Evolutionary conservation across 208 protist species (phyloP), one percentile per base, ranked within the genome.

Genomic region (Tritrichomonas musculus): DNA sequence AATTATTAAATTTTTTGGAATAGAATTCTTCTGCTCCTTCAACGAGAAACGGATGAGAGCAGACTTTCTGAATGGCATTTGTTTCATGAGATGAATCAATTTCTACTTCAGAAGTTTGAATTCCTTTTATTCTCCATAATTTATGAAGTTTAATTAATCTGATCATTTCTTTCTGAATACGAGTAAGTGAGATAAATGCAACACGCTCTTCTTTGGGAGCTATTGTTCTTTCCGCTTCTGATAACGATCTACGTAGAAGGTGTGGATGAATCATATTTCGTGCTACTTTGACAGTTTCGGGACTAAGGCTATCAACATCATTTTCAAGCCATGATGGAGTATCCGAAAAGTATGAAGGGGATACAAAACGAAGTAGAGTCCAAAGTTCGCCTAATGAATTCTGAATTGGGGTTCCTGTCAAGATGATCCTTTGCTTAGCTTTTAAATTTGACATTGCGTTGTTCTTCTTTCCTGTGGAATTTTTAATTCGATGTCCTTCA

Each of bases 321-420:
- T 14, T 57, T n/a, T 57, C 47, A 13, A 88, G 39, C 33, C 53
- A 96, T 17, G 95, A 92, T 41, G 94, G 94, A 49, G 94, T 65
- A 20, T 88, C 92, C 36, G 93, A 44, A 65, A 98, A 97, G 49
- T 95, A 75, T 30, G 96, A 60, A 14, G 98, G 98, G 41, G 98
- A 97, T 9, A 99, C 95, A 95, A 99, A 99, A 95, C 99, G 98
- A 50, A 99, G 96, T 66, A 99, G 95, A 44, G 98, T 96, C 98
- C 98, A 99, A 69, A 99, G 95, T 96, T 99, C 99, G 82, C 98
- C 96, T 75, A 99, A 92, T 95, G 99, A 98, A 95, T 99, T 99
- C 95, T 99, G 97, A 44, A 99, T 94, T 57, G 96, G 98, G 47
- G 98, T 99, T 55, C 98, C 98, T 8, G 98, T 99, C 53, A 99